Conservation (phyloP, 306 rosid genomes). For the Phaseolus lunatus region DNA sequence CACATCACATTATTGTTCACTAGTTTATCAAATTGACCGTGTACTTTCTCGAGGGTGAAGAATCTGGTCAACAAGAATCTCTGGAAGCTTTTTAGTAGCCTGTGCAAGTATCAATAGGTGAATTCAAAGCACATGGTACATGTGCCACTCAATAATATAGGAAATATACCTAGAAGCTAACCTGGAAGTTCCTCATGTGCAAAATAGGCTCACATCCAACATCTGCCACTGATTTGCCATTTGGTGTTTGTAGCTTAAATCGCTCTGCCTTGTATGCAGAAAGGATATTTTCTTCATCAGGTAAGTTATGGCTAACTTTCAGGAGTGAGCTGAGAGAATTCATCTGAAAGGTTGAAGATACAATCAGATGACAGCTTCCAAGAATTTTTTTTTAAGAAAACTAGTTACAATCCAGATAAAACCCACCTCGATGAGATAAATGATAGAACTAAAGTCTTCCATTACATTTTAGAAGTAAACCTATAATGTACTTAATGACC, state of each 20-base stretch:
- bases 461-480: not conserved
- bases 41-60: constrained; percentile 46
- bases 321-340: constrained; percentile 91
- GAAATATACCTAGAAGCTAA: constrained; percentile 46
- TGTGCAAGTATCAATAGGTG: constrained; percentile 47
- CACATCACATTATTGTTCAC: constrained; percentile 35
- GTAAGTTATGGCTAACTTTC: constrained; percentile 74
- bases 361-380: constrained; percentile 46
- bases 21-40: constrained; percentile 28
- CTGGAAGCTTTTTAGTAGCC: constrained; percentile 86
- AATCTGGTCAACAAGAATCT: constrained; percentile 79
- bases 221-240: constrained; percentile 87
- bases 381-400: constrained; percentile 24
- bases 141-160: not conserved
- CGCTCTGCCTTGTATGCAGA: constrained; percentile 71
- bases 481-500: constrained; percentile 5
- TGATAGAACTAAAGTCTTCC: not conserved
- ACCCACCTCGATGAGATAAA: constrained; percentile 13
- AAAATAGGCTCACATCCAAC: constrained; percentile 96
- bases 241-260: constrained; percentile 79
- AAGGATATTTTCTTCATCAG: constrained; percentile 55
- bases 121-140: constrained; percentile 20
- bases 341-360: constrained; percentile 65
- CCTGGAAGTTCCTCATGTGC: constrained; percentile 99
- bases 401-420: constrained; percentile 1